Base-by-base conservation (phyloP, 139 green algal species). In the Chlorella sorokiniana region DNA sequence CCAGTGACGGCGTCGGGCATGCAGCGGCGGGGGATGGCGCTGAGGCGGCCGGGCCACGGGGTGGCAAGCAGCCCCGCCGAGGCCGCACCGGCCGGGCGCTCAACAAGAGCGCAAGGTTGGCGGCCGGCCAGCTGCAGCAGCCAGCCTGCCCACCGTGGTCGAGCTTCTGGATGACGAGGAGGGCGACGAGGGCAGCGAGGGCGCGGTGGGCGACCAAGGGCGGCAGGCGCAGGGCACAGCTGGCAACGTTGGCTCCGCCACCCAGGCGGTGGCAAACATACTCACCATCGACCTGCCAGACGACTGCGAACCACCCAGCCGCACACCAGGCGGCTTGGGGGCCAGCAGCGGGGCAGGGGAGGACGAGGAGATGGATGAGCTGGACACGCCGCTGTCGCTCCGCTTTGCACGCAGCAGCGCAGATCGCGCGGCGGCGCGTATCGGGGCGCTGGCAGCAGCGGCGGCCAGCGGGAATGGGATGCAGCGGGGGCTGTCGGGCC, bases 351-450 rank as follows among this genome's bases (percentile, higher is more conserved):
- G 65, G 2, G 27, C 29, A 3, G 76, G 7, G 25, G 59, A 37
- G 2, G 69, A 48, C 7, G 56, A 78, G 23, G 71, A 75, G 31
- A 33, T 54, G 18, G 83, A 88, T 22, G 78, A 85, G 22, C 70
- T 88, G 41, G 76, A 88, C 77, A 88, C 83, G 33, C 83, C 83
- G 38, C 70, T 88, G 25, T 74, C 69, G 16, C 9, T 76, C 23
- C 48, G 76, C 31, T 64, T 38, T 65, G 76, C 63, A 14, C 51
- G 33, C 31, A 61, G 56, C 74, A 63, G 56, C 59, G 38, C 74
- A 0, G 56, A 71, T 56, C 56, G 74, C 25, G 56, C 56, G 0
- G 70, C n/a, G 16, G 70, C 25, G n/a, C 63, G n/a, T n/a, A 44
- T 44, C 44, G 23, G 16, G 42, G n/a, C 20, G 70, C 44, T 14